Evolutionary conservation across 805 yeast species (phyloP), one percentile per base, ranked within the genome.

Genomic region (Yarrowia bubula): DNA sequence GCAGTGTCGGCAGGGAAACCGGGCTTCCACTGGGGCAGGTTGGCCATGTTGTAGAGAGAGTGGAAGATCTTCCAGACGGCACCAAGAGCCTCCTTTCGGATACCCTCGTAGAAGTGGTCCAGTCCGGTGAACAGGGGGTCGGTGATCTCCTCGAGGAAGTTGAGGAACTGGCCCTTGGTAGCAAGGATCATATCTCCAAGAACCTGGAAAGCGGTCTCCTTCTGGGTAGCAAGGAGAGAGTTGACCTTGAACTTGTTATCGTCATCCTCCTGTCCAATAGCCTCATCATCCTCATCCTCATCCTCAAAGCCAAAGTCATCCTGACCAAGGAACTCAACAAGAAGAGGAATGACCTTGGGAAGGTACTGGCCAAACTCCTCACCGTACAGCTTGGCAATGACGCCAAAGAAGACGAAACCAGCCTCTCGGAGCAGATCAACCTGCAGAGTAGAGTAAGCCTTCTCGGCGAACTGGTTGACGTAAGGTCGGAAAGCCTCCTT

Each of bases 211-310:
- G 97, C 97, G 70, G 91, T 90, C 79, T 92, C 97, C 78, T 93
- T 93, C 79, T 93, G 99, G 71, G 90, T 88, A 69, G 98, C 90
- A 71, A 95, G 85, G 80, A 97, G 98, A 61, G 97, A 89, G 83
- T 92, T 92, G 69, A 95, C 92, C 71, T 90, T 88, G 77, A 90
- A 80, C 68, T 88, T 88, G 72, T 88, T 88, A 58, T 81, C 85
- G 32, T 78, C 82, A 47, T 77, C 84, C 65, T 71, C 74, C 42
- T 70, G 72, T 64, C 69, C 72, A 47, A 66, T 68, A 22, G 76
- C 79, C 9, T 73, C 81, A 15, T 78, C 85, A 31, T 77, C 84
- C 11, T 69, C 73, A 38, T 70, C 74, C 64, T 72, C 77, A 13
- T 66, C 74, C 15, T 63, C 44, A 50, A 68, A 69, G 22, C 69